Conservation (phyloP, 768 basidiomycete species). For the Boletus eberwhitei region DNA sequence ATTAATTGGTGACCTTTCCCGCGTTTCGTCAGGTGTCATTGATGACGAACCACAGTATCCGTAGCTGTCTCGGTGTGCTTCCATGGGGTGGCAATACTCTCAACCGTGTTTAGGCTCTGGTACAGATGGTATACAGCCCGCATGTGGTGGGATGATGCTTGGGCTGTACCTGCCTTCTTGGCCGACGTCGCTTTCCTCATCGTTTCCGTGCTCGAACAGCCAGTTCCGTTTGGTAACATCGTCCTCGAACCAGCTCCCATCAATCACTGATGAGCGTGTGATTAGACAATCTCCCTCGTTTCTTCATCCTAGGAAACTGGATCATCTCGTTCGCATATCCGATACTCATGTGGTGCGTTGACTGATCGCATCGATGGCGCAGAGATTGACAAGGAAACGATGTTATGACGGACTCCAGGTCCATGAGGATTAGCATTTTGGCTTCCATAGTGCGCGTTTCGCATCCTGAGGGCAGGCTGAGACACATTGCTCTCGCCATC, state of each 20-base stretch:
- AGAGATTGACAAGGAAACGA: neutral
- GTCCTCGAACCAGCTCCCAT: neutral
- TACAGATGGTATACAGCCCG: slow-evolving; percentile 17
- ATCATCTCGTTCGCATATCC: slow-evolving; percentile 19
- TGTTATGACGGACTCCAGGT: slow-evolving; percentile 11
- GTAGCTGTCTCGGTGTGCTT: slow-evolving; percentile 15
- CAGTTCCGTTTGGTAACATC: slow-evolving; percentile 5
- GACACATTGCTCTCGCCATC: neutral
- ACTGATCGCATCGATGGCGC: neutral
- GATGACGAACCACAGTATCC: neutral
- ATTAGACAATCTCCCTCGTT: slow-evolving; percentile 1
- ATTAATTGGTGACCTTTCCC: slow-evolving; percentile 11
- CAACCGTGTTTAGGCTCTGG: slow-evolving; percentile 22
- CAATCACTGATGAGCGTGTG: neutral
- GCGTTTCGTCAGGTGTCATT: neutral
- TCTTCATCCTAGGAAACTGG: slow-evolving; percentile 7
- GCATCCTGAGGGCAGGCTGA: slow-evolving; percentile 12
- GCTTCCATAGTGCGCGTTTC: slow-evolving; percentile 21
- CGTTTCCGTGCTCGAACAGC: slow-evolving; percentile 3
- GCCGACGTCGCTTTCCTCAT: slow-evolving; percentile 12
- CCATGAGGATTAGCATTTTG: slow-evolving; percentile 25
- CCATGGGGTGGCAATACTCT: slow-evolving; percentile 21
- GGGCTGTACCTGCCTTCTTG: slow-evolving; percentile 16
- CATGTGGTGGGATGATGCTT: slow-evolving; percentile 28
- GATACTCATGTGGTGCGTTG: slow-evolving; percentile 14